Percentiles rank a stretch among this genome's conserved stretches.
Evolutionary conservation across 208 protist genomes (phyloP).

Genomic region (Herpetomonas tarakana): DNA sequence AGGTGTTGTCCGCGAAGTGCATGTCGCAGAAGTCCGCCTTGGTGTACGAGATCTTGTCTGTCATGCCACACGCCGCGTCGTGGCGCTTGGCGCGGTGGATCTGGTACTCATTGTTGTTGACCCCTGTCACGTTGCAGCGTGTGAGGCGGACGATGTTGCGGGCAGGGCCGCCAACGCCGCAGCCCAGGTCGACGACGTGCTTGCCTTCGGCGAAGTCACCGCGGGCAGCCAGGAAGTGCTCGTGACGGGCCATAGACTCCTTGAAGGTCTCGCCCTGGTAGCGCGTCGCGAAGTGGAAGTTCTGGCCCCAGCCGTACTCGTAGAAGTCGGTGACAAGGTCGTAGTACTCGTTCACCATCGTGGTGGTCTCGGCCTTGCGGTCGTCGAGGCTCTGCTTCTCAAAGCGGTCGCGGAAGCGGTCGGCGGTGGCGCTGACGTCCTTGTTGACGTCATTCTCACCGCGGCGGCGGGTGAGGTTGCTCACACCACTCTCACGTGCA

Average conservation of each 20-base stretch:
- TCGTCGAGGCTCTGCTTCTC: conserved; percentile 57
- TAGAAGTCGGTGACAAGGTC: conserved; percentile 97
- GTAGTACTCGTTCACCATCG: conserved; percentile 95
- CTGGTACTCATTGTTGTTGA: conserved; percentile 99
- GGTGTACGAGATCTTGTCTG: conserved; percentile 73
- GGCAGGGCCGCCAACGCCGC: conserved; percentile 95
- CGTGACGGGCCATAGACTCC: conserved; percentile 93
- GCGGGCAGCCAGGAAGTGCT: conserved; percentile 92
- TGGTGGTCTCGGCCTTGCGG: conserved; percentile 70
- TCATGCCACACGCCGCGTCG: conserved; percentile 64
- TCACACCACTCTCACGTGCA: conserved; percentile 33
- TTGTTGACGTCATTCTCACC: conserved; percentile 41
- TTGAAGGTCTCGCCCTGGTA: conserved; percentile 87
- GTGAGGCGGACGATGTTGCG: conserved; percentile 95
- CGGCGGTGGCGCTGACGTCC: conserved; percentile 59
- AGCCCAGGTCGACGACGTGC: conserved; percentile 92
- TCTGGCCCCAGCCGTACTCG: conserved; percentile 96
- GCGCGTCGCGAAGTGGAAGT: conserved; percentile 94
- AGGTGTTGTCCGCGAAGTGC: conserved; percentile 83
- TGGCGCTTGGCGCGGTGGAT: conserved; percentile 83
- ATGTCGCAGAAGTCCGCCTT: conserved; percentile 96
- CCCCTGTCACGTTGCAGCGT: conserved; percentile 91
- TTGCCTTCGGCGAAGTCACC: conserved; percentile 85
- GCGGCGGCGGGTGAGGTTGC: conserved; percentile 61
- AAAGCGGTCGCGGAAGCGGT: conserved; percentile 82